Conservation (phyloP, 176 grass and related monocot genomes). For the Triticum dicoccoides region DNA sequence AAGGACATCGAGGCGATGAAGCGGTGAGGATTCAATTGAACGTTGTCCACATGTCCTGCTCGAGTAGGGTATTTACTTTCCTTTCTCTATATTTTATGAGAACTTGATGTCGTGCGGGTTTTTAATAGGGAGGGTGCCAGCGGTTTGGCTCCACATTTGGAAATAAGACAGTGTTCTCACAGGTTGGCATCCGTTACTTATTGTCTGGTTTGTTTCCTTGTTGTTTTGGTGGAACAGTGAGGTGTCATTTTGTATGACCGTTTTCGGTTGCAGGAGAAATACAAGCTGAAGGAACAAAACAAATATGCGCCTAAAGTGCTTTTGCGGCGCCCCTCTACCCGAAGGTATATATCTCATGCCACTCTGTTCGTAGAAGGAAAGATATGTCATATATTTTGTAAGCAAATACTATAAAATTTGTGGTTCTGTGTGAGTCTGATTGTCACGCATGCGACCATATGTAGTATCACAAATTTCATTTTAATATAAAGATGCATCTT, state of each 20-base stretch:
- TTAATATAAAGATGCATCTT: background rate
- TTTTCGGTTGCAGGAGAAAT: conserved; percentile 69
- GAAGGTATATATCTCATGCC: conserved; percentile 48
- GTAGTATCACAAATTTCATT: background rate
- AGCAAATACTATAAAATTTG: background rate
- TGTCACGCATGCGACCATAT: background rate
- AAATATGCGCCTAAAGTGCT: conserved; percentile 97
- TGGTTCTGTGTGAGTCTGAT: background rate
- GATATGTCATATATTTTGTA: background rate
- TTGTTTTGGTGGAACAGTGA: background rate
- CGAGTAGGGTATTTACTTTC: background rate
- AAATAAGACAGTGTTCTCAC: conserved; percentile 83
- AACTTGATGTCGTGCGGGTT: background rate
- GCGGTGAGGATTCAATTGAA: conserved; percentile 39
- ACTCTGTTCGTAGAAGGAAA: background rate
- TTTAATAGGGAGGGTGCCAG: conserved; percentile 67
- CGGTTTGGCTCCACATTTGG: conserved; percentile 81
- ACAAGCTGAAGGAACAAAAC: conserved; percentile 98
- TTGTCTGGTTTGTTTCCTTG: background rate
- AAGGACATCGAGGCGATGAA: conserved; percentile 88
- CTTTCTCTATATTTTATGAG: background rate
- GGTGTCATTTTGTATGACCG: background rate
- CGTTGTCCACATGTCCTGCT: no score
- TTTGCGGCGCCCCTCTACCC: conserved; percentile 62
- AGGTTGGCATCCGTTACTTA: conserved; percentile 38